These are phyloP conservation scores for Coemansia sp. DNA, from an alignment of 192 early-diverging fungal species.

Conservation along the genomic window DNA sequence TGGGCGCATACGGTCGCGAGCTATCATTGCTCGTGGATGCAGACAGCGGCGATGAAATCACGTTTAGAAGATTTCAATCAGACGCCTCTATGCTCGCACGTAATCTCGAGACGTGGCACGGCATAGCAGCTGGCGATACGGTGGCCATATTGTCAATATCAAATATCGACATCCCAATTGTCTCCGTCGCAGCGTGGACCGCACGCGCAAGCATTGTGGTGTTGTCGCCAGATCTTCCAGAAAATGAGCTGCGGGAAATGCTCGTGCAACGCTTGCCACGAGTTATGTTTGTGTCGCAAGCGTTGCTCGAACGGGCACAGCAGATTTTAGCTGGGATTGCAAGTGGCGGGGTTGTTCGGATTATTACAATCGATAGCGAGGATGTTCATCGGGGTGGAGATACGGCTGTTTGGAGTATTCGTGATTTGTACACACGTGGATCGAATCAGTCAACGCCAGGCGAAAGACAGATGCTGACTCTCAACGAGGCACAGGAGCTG, in stretches of 20 bases:
- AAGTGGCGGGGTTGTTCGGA: neutral
- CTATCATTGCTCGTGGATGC: slow-evolving; percentile 29
- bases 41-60: slow-evolving; percentile 13
- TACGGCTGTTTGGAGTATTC: slow-evolving; percentile 3
- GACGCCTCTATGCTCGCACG: slow-evolving; percentile 14
- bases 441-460: neutral
- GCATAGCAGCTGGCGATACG: slow-evolving; percentile 7
- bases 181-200: slow-evolving; percentile 32
- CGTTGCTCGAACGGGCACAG: slow-evolving; percentile 3
- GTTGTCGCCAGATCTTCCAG: slow-evolving; percentile 14
- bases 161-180: slow-evolving; percentile 32
- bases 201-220: slow-evolving; percentile 26
- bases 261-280: slow-evolving; percentile 17
- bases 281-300: slow-evolving; percentile 22
- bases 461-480: slow-evolving; percentile 10
- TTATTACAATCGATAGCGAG: slow-evolving; percentile 14
- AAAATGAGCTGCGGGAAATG: slow-evolving; percentile 9
- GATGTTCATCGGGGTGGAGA: neutral
- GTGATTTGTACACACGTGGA: slow-evolving; percentile 10
- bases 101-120: slow-evolving; percentile 13
- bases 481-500: slow-evolving; percentile 22
- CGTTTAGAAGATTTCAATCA: slow-evolving; percentile 11
- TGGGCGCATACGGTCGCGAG: neutral
- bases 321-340: slow-evolving; percentile 5
- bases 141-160: slow-evolving; percentile 27